Evolutionary conservation across 371 early-diverging fungal species (phyloP).

Genomic region (Conidiobolus incongruus): DNA sequence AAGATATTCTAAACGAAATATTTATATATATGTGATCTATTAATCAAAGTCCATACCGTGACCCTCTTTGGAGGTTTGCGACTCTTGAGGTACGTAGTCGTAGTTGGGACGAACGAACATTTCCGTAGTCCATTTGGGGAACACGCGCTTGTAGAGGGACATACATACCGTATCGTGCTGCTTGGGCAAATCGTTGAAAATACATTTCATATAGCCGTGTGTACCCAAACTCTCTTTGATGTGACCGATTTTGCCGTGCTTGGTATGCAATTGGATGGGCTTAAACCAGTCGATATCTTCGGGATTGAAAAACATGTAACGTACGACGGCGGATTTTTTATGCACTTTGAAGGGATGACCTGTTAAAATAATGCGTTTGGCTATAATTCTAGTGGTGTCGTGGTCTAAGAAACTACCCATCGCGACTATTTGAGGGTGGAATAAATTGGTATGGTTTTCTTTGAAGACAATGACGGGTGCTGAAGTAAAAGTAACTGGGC

Average conservation of each 20-base stretch:
- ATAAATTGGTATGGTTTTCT: slow-evolving; percentile 9
- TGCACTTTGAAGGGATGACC: slow-evolving; percentile 88
- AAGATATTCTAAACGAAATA: too few species aligned
- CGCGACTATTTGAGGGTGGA: slow-evolving; percentile 39
- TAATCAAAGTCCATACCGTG: too few species aligned
- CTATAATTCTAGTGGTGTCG: slow-evolving; percentile 68
- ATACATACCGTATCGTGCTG: slow-evolving; percentile 87
- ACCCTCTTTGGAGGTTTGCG: too few species aligned
- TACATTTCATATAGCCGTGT: slow-evolving; percentile 94
- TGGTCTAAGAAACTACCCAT: slow-evolving; percentile 51
- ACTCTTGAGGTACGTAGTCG: too few species aligned
- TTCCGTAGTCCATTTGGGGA: slow-evolving; percentile 64
- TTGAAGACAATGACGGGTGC: slow-evolving; percentile 53
- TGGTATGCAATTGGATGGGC: slow-evolving; percentile 77
- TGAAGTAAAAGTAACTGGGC: slow-evolving; percentile 68
- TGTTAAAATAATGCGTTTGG: slow-evolving; percentile 82
- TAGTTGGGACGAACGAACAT: too few species aligned
- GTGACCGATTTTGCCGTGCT: slow-evolving; percentile 77
- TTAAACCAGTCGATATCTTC: slow-evolving; percentile 84
- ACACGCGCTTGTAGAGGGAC: slow-evolving; percentile 86
- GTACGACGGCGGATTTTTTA: slow-evolving; percentile 74
- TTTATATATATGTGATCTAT: too few species aligned
- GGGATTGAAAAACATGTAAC: slow-evolving; percentile 91
- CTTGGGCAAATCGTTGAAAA: slow-evolving; percentile 72
- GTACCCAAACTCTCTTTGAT: slow-evolving; percentile 76